These are phyloP conservation scores for Xylaria longipes DNA, from an alignment of 495 filamentous ascomycete species.

Conservation along the genomic window DNA sequence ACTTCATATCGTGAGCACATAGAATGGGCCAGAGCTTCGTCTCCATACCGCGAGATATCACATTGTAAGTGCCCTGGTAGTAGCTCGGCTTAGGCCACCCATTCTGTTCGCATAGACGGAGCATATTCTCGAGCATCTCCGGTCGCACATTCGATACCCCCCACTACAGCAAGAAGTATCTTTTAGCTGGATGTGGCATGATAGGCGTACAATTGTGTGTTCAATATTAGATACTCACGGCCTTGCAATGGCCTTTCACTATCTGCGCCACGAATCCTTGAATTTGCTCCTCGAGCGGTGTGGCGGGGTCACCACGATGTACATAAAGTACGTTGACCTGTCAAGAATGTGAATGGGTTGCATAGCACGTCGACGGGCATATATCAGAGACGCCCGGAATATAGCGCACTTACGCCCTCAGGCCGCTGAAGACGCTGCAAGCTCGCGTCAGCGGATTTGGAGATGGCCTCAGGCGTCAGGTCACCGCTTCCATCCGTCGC, in stretches of 20 bases:
- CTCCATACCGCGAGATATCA: conserved; percentile 43
- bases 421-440: conserved; percentile 28
- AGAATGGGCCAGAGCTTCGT: conserved; percentile 53
- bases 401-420: conserved; percentile 6
- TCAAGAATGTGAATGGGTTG: neutral
- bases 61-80: conserved; percentile 55
- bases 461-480: conserved; percentile 18
- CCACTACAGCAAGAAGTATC: conserved; percentile 26
- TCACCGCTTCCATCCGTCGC: conserved; percentile 34
- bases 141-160: conserved; percentile 52
- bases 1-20: conserved; percentile 54
- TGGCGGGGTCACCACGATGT: conserved; percentile 44
- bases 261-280: conserved; percentile 43
- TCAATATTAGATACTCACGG: conserved; percentile 26
- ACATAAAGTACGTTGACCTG: conserved; percentile 43
- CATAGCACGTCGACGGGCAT: neutral
- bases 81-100: conserved; percentile 46
- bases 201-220: neutral
- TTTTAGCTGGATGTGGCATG: neutral
- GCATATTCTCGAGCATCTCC: conserved; percentile 39
- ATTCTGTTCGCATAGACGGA: conserved; percentile 47
- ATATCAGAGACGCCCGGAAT: neutral
- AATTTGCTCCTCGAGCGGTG: conserved; percentile 44
- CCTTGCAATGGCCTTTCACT: conserved; percentile 33
- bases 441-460: conserved; percentile 27